These are phyloP conservation scores for Pyrenophora graminea DNA, from an alignment of 2,329 filamentous ascomycete genomes.

Conservation along the genomic window DNA sequence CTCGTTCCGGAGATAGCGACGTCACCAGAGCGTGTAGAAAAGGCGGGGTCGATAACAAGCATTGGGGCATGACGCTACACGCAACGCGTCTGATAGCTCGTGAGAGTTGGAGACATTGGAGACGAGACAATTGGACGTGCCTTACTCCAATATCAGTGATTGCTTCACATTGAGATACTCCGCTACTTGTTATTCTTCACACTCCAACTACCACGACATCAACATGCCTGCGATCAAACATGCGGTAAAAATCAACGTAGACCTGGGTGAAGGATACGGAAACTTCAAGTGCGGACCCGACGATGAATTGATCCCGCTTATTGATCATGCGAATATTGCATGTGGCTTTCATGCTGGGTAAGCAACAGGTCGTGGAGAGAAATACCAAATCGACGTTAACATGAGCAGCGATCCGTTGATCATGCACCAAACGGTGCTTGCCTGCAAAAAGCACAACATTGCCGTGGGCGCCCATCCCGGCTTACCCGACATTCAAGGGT, in stretches of 20 bases:
- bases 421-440: slow-evolving; percentile 63
- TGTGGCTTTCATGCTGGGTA: slow-evolving; percentile 61
- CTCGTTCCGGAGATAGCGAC: slow-evolving; percentile 12
- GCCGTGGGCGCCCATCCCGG: slow-evolving; percentile 66
- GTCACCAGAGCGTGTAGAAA: slow-evolving; percentile 16
- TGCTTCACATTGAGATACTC: not conserved
- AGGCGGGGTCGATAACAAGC: slow-evolving; percentile 19
- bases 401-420: slow-evolving; percentile 60
- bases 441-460: slow-evolving; percentile 62
- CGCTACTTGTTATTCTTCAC: not conserved
- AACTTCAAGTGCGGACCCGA: slow-evolving; percentile 60
- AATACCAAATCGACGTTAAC: slow-evolving; percentile 10
- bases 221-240: slow-evolving; percentile 56
- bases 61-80: slow-evolving; percentile 17
- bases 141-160: not conserved
- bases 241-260: slow-evolving; percentile 59
- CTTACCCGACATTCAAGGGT: slow-evolving; percentile 67
- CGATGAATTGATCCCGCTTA: slow-evolving; percentile 63
- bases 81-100: slow-evolving; percentile 5
- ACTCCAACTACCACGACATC: not conserved
- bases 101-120: not conserved
- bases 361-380: not conserved
- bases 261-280: slow-evolving; percentile 59
- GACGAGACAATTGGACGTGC: not conserved
- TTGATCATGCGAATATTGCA: slow-evolving; percentile 66